Evolutionary conservation across 495 filamentous ascomycete species (phyloP).

Genomic region (Opeltia flavorubescens): DNA sequence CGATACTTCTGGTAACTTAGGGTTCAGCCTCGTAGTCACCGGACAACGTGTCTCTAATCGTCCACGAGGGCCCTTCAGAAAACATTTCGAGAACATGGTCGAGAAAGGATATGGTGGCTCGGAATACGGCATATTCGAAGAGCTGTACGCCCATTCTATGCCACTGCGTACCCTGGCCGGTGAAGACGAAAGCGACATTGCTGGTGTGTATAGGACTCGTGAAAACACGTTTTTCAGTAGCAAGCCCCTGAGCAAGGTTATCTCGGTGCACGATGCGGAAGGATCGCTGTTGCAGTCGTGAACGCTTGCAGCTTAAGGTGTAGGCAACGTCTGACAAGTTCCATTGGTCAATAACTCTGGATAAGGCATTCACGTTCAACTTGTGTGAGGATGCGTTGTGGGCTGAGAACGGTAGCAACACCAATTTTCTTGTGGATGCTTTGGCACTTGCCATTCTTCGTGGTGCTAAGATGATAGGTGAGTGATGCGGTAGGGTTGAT

Average conservation of each 20-base stretch:
- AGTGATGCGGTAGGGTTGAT: neutral
- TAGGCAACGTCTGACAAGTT: slow-evolving; percentile 16
- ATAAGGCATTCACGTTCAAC: slow-evolving; percentile 1
- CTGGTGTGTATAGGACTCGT: slow-evolving; percentile 1
- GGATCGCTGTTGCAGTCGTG: slow-evolving; percentile 9
- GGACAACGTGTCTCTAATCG: neutral
- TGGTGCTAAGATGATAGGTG: neutral
- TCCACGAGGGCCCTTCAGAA: neutral
- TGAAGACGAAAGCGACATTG: slow-evolving; percentile 21
- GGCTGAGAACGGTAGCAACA: slow-evolving; percentile 3
- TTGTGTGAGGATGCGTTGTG: slow-evolving; percentile 1
- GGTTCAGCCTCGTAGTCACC: neutral
- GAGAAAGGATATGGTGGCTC: neutral
- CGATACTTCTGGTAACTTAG: slow-evolving; percentile 3
- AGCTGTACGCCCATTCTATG: slow-evolving; percentile 39
- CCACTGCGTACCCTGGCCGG: slow-evolving; percentile 62
- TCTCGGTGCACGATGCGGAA: slow-evolving; percentile 16
- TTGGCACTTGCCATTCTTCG: neutral
- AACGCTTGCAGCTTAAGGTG: slow-evolving; percentile 20
- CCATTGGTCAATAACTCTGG: neutral
- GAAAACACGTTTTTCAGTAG: neutral
- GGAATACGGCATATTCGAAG: slow-evolving; percentile 2
- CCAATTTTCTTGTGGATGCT: neutral
- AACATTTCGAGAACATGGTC: slow-evolving; percentile 3
- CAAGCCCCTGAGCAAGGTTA: neutral